phyloP scores from a whole-genome alignment of 2,329 filamentous ascomycete species.

The Didymella glomerata region DNA sequence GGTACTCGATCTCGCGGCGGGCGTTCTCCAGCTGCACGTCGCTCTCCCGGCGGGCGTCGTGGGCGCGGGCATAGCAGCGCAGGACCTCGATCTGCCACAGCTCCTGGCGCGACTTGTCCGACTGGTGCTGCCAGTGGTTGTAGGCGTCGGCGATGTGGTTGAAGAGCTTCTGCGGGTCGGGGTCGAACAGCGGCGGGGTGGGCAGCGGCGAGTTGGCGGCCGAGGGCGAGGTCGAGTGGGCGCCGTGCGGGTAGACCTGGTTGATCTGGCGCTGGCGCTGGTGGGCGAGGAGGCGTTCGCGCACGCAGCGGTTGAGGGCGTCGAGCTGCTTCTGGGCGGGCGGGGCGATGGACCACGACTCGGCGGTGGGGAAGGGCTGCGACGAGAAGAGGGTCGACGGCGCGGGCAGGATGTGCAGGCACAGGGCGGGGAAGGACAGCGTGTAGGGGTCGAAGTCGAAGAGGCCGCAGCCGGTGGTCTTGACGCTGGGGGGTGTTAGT shows the following conservation, averaged over 20 bases:
- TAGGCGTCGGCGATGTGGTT: constrained; percentile 82
- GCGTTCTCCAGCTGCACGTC: constrained; percentile 52
- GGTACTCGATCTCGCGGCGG: constrained; percentile 53
- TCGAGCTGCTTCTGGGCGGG: constrained; percentile 78
- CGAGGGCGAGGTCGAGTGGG: constrained; percentile 38
- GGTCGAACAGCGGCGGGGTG: constrained; percentile 55
- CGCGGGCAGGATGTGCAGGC: constrained; percentile 79
- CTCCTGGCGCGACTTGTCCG: constrained; percentile 56
- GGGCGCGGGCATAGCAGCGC: constrained; percentile 54
- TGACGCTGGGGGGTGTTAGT: constrained; percentile 42
- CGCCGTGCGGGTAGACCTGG: constrained; percentile 42
- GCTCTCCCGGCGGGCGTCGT: constrained; percentile 50
- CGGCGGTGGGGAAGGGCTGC: constrained; percentile 77
- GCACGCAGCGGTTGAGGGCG: constrained; percentile 72
- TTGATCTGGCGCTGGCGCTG: constrained; percentile 48
- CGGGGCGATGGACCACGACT: constrained; percentile 82
- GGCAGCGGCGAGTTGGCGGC: constrained; percentile 44
- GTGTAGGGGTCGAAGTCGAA: constrained; percentile 86
- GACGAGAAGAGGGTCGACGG: constrained; percentile 84
- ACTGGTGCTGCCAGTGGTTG: constrained; percentile 75
- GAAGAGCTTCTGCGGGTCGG: constrained; percentile 73
- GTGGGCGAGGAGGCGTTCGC: constrained; percentile 65
- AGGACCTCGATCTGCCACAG: constrained; percentile 59
- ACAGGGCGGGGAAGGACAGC: constrained; percentile 85
- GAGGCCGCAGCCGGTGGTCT: constrained; percentile 56